Evolutionary conservation across 83 land plant genomes (phyloP).

Genomic region (Picea mariana): DNA sequence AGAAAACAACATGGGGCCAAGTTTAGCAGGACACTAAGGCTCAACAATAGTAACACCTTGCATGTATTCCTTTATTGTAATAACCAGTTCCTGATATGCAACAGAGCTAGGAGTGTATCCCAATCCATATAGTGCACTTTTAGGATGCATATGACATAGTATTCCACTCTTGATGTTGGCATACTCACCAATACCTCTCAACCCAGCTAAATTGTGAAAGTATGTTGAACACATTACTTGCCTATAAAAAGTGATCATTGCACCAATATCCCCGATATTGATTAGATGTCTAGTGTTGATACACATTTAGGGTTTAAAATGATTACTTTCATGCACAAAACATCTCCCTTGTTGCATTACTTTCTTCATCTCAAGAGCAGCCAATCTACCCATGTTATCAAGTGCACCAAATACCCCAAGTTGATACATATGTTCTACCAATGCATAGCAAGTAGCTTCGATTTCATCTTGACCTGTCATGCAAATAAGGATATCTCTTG

Average conservation of each 20-base stretch:
- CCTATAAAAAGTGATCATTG: constrained; percentile 71
- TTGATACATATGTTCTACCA: constrained; percentile 85
- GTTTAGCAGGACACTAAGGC: constrained; percentile 93
- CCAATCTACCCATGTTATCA: constrained; percentile 66
- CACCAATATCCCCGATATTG: constrained; percentile 80
- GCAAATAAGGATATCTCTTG: constrained; percentile 76
- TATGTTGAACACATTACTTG: constrained; percentile 79
- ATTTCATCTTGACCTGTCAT: constrained; percentile 87
- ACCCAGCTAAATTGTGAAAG: constrained; percentile 73
- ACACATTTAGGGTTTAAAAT: constrained; percentile 67
- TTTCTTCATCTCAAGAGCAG: constrained; percentile 67
- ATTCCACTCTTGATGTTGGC: constrained; percentile 76
- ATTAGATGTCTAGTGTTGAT: constrained; percentile 68
- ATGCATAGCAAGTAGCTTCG: constrained; percentile 62
- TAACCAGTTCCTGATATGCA: constrained; percentile 71
- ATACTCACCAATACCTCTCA: constrained; percentile 80
- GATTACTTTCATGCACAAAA: constrained; percentile 83
- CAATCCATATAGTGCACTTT: constrained; percentile 78
- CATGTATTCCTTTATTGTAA: constrained; percentile 80
- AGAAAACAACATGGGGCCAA: constrained; percentile 98
- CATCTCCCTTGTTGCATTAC: constrained; percentile 83
- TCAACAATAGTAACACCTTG: constrained; percentile 82
- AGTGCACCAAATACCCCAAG: constrained; percentile 82
- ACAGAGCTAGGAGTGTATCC: constrained; percentile 78
- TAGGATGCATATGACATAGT: constrained; percentile 82